Evolutionary conservation across 164 flowering plant species (phyloP), one percentile per base, ranked within the genome.

Genomic region (Macadamia tetraphylla): DNA sequence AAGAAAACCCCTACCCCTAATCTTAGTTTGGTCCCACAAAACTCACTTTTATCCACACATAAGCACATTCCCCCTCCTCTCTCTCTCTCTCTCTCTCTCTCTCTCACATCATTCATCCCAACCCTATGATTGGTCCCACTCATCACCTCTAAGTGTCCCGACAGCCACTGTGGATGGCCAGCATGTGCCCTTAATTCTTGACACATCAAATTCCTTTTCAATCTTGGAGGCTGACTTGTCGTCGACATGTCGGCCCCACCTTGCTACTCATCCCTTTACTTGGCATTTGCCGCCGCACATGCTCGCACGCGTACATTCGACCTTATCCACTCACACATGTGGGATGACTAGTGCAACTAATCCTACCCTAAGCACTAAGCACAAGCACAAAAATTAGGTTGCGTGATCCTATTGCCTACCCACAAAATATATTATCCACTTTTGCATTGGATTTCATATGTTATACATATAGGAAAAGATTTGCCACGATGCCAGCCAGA

Each of bases 241-340:
- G 60, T 23, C 40, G 66, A 79, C 85, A 84, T 44, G 31, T 6
- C 56, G 83, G 43, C 77, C 86, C 85, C 66, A 74, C 73, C 0
- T 32, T 35, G 40, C 40, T 35, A 35, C 4, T 35, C 70, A 18
- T 23, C 76, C 69, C 59, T 1, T 70, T 64, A 48, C 55, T 4
- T 53, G 70, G 58, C 69, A 72, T 79, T 74, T 72, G 87, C 85
- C 82, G 83, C 82, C 83, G 79, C 63, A 65, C 75, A 71, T 44
- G 68, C 81, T 74, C 69, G 81, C 85, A 75, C 72, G 84, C 85
- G 74, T 56, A 7, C 69, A 66, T 71, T 43, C 46, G n/a, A n/a
- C n/a, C n/a, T n/a, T n/a, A n/a, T n/a, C n/a, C n/a, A 4, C 56
- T 30, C 74, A 70, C 75, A 77, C 72, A 73, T 69, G 71, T 43